These are phyloP conservation scores for Solanum piurae DNA, from an alignment of 257 asterid genomes.

Conservation along the genomic window DNA sequence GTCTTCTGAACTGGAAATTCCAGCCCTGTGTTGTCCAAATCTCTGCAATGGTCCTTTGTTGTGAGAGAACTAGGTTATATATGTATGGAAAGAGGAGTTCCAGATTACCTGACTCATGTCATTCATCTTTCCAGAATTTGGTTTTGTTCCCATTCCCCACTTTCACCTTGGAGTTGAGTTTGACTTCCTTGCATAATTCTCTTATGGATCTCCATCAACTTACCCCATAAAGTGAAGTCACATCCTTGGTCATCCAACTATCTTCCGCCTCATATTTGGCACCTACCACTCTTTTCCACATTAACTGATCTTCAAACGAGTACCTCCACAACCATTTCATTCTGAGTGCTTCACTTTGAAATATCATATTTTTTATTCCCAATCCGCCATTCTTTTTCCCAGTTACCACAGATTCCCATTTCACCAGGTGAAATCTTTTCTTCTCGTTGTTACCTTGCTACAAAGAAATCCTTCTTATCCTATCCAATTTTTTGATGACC, in stretches of 20 bases:
- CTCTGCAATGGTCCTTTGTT: neutral
- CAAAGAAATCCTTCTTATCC: neutral
- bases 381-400: neutral
- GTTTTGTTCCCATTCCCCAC: too few species aligned
- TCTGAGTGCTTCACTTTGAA: neutral
- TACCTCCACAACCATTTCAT: neutral
- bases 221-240: too few species aligned
- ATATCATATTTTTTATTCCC: neutral
- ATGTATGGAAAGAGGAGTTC: neutral
- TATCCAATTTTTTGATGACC: neutral
- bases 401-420: neutral
- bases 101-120: too few species aligned
- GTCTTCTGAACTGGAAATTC: neutral
- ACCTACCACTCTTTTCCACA: too few species aligned
- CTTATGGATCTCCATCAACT: neutral
- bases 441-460: neutral
- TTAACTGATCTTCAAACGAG: too few species aligned
- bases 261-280: too few species aligned
- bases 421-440: neutral
- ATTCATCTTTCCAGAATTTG: too few species aligned
- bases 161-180: too few species aligned
- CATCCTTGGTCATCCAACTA: too few species aligned
- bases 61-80: neutral
- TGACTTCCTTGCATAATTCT: too few species aligned
- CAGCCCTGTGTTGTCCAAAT: neutral